phyloP scores from a whole-genome alignment of 257 asterid genomes.

The Solanum paucissectum region DNA sequence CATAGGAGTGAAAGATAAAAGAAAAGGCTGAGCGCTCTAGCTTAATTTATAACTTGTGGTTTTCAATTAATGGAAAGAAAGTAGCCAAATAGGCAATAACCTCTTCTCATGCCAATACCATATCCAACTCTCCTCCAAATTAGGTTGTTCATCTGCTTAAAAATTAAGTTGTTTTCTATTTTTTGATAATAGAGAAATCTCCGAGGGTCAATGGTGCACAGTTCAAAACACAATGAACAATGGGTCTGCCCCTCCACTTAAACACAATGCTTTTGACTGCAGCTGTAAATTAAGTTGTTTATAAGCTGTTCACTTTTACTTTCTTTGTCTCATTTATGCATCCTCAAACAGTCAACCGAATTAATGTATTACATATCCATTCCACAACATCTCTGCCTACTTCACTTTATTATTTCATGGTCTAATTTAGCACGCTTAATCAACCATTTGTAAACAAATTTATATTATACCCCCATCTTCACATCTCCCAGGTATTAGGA shows the following conservation, averaged over 20 bases:
- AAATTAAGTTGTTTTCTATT: not conserved
- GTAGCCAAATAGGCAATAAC: not conserved
- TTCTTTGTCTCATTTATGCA: not conserved
- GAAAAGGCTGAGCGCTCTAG: not conserved
- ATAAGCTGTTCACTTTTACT: not conserved
- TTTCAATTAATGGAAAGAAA: not conserved
- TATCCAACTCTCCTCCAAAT: not conserved
- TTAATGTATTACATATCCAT: not conserved
- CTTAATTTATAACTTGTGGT: not conserved
- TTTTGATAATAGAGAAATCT: not conserved
- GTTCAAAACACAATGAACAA: not conserved
- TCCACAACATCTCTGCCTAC: not conserved
- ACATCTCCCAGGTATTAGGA: not conserved
- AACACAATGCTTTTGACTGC: not conserved
- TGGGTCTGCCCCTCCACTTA: not conserved
- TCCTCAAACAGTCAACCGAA: not conserved
- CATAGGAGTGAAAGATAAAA: not conserved
- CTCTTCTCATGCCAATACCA: not conserved
- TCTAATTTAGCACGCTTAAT: not conserved
- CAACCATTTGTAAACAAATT: not conserved
- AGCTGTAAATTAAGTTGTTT: not conserved
- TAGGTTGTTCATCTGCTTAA: not conserved
- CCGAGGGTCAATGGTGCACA: not conserved
- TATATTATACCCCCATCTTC: not conserved
- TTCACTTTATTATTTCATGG: not conserved